Percentiles rank a stretch among this genome's conserved stretches.
Evolutionary conservation across 495 filamentous ascomycete genomes (phyloP).

Genomic region (Pyronema omphalodes): DNA sequence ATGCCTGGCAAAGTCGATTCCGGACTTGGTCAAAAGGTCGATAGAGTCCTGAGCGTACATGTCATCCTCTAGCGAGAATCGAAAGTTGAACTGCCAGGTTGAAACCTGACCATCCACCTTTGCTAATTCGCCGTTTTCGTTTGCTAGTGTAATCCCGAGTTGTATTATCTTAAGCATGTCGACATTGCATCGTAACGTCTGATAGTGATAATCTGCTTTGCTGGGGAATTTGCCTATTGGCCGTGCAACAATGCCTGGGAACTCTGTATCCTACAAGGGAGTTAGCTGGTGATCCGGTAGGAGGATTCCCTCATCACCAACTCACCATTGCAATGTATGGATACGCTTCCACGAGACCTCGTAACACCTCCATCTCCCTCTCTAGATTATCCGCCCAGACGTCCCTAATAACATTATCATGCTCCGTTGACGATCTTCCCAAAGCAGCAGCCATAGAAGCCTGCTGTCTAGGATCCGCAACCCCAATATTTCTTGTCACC

Average conservation of each 20-base stretch:
- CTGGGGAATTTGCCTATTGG: conserved; percentile 85
- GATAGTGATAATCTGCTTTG: conserved; percentile 96
- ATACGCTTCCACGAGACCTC: conserved; percentile 69
- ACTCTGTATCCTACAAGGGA: conserved; percentile 68
- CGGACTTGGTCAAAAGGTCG: conserved; percentile 64
- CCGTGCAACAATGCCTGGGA: conserved; percentile 84
- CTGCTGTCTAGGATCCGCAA: conserved; percentile 44
- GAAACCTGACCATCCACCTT: conserved; percentile 55
- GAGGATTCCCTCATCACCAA: neutral
- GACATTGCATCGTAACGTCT: conserved; percentile 91
- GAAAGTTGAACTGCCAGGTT: conserved; percentile 98
- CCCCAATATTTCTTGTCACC: conserved; percentile 1
- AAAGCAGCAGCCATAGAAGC: conserved; percentile 30
- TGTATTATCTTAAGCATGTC: conserved; percentile 95
- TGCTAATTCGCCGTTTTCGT: conserved; percentile 52
- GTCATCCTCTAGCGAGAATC: conserved; percentile 79
- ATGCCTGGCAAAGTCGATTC: conserved; percentile 69
- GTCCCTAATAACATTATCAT: conserved; percentile 47
- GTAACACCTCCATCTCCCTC: conserved; percentile 68
- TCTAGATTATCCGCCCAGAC: conserved; percentile 84
- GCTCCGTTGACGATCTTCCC: conserved; percentile 34
- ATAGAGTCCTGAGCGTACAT: conserved; percentile 95
- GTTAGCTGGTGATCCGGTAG: conserved; percentile 1
- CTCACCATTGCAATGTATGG: conserved; percentile 89
- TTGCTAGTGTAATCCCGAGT: conserved; percentile 82